Conservation (phyloP, 192 early-diverging fungal genomes). For the Lobulomyces angularis region DNA sequence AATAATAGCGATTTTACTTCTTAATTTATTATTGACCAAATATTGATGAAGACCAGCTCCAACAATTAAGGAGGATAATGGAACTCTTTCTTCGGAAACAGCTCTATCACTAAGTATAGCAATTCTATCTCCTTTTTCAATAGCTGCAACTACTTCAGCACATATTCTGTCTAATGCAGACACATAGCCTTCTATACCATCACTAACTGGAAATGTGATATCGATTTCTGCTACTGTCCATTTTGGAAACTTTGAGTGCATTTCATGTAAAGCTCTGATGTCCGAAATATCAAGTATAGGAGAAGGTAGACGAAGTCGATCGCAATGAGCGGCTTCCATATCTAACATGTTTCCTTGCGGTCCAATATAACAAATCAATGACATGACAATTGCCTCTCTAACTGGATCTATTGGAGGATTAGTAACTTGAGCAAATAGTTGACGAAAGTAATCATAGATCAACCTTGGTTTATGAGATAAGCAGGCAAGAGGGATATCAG, state of each 20-base stretch:
- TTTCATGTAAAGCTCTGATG: conserved; percentile 64
- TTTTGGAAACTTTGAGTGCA: conserved; percentile 40
- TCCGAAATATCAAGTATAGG: conserved; percentile 79
- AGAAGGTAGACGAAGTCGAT: conserved; percentile 67
- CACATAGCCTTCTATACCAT: conserved; percentile 67
- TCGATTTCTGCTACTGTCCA: conserved; percentile 78
- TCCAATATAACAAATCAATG: conserved; percentile 84
- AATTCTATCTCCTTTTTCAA: conserved; percentile 66
- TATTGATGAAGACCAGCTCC: conserved; percentile 89
- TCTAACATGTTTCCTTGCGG: conserved; percentile 90
- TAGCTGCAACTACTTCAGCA: conserved; percentile 66
- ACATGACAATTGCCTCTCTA: conserved; percentile 97
- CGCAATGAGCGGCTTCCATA: conserved; percentile 63
- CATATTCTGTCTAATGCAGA: conserved; percentile 77
- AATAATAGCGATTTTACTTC: conserved; percentile 74
- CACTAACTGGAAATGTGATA: conserved; percentile 64
- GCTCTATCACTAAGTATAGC: conserved; percentile 72
- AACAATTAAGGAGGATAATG: conserved; percentile 75
- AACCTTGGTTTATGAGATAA: conserved; percentile 74
- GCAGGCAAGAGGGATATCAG: conserved; percentile 90
- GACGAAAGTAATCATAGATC: conserved; percentile 92
- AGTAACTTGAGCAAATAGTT: conserved; percentile 96
- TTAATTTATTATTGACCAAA: conserved; percentile 75
- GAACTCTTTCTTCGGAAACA: conserved; percentile 50
- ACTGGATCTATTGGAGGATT: conserved; percentile 99